Conservation (phyloP, 2,329 filamentous ascomycete genomes). For the Aspergillus nomiae region DNA sequence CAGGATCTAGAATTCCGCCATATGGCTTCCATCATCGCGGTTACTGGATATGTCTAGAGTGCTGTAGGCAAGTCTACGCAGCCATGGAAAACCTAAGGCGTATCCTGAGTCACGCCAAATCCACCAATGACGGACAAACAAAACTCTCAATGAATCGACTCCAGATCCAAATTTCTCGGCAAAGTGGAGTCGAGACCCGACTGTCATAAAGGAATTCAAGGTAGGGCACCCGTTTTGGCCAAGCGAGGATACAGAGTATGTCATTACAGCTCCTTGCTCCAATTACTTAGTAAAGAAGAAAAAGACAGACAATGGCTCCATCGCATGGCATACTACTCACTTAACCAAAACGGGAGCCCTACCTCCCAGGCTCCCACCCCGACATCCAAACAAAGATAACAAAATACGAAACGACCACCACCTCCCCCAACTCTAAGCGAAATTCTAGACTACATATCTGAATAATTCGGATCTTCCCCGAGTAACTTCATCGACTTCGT, state of each 20-base stretch:
- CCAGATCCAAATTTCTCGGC: neutral
- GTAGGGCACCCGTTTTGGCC: too few relatives aligned
- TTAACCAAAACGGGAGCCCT: neutral
- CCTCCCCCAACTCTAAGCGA: neutral
- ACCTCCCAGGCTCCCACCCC: neutral
- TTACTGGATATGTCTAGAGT: too few relatives aligned
- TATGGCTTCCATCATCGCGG: too few relatives aligned
- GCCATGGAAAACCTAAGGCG: neutral
- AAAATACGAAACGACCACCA: neutral
- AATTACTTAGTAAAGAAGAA: neutral
- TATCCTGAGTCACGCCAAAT: neutral
- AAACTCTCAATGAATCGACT: neutral
- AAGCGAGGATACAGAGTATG: too few relatives aligned
- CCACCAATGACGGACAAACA: neutral
- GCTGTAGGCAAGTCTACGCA: too few relatives aligned
- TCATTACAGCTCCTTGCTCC: neutral
- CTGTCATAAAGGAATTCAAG: neutral
- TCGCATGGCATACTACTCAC: neutral
- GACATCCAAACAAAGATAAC: neutral
- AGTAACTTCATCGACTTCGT: conserved; percentile 1
- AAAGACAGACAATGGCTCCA: neutral
- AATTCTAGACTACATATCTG: neutral
- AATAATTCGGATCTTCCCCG: neutral
- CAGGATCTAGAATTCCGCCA: too few relatives aligned
- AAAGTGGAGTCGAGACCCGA: neutral